These are phyloP conservation scores for Backusella australiensis DNA, from an alignment of 192 early-diverging fungal genomes.

Conservation along the genomic window DNA sequence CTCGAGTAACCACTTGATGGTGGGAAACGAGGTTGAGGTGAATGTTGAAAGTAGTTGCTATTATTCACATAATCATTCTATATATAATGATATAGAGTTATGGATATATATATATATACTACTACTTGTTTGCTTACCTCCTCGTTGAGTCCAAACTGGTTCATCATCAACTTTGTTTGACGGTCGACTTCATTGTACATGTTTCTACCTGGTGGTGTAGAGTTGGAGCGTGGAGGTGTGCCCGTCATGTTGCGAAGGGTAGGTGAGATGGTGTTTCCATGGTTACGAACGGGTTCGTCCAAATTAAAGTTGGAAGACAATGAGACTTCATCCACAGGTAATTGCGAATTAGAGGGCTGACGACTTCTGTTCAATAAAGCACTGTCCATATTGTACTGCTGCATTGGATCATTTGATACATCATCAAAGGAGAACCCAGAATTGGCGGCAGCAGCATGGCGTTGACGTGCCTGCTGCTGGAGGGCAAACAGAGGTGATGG, in stretches of 20 bases:
- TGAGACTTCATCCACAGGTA: background rate
- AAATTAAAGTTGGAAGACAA: background rate
- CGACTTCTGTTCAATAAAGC: background rate
- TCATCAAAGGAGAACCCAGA: slow-evolving; percentile 15
- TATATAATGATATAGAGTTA: background rate
- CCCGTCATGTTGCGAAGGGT: slow-evolving; percentile 18
- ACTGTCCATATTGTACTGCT: slow-evolving; percentile 9
- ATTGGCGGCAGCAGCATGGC: slow-evolving; percentile 6
- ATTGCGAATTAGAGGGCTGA: slow-evolving; percentile 2
- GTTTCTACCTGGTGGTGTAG: slow-evolving; percentile 24
- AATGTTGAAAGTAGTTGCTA: slow-evolving; percentile 11
- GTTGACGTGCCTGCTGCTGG: slow-evolving; percentile 44
- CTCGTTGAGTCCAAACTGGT: slow-evolving; percentile 27
- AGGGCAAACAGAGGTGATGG: slow-evolving; percentile 50
- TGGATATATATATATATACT: background rate
- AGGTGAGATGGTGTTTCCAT: background rate
- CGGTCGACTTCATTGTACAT: slow-evolving; percentile 13
- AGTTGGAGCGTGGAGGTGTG: slow-evolving; percentile 30
- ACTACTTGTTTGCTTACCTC: slow-evolving; percentile 8
- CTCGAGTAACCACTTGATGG: background rate
- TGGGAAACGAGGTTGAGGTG: background rate
- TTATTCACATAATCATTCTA: background rate
- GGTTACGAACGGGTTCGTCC: background rate
- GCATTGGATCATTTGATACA: slow-evolving; percentile 11
- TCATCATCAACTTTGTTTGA: slow-evolving; percentile 18